Conservation (phyloP, 2,329 filamentous ascomycete species). For the Microsporum ferrugineum region DNA sequence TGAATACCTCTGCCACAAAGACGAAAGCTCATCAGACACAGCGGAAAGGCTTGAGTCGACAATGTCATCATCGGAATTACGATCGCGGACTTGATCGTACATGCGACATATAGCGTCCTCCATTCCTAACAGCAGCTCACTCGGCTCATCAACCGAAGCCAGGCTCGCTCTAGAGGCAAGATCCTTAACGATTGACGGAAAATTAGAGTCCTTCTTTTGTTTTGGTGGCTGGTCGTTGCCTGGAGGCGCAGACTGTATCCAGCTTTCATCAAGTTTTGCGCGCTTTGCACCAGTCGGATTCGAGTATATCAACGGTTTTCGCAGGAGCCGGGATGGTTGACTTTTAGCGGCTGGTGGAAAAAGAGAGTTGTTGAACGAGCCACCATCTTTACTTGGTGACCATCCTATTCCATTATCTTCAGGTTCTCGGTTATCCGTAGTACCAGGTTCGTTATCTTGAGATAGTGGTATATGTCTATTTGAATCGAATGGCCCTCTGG, state of each 20-base stretch:
- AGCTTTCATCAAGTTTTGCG: conserved; percentile 32
- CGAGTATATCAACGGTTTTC: conserved; percentile 31
- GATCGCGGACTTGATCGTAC: conserved; percentile 39
- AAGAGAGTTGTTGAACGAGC: neutral
- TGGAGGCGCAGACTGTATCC: conserved; percentile 25
- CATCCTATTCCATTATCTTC: neutral
- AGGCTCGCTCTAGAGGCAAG: conserved; percentile 47
- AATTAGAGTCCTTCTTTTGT: conserved; percentile 46
- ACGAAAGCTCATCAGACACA: conserved; percentile 25
- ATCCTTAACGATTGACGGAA: conserved; percentile 60
- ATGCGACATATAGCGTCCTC: conserved; percentile 58
- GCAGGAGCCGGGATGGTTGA: conserved; percentile 9
- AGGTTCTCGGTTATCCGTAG: neutral
- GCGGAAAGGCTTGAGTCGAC: conserved; percentile 25
- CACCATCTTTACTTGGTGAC: conserved; percentile 1
- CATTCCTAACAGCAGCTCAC: conserved; percentile 61
- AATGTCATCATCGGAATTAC: conserved; percentile 23
- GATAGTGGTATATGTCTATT: neutral
- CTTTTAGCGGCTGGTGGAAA: neutral
- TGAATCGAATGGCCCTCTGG: neutral
- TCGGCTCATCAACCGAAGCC: conserved; percentile 55
- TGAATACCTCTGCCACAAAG: conserved; percentile 24
- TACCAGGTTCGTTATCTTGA: neutral
- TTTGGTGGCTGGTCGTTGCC: conserved; percentile 28
- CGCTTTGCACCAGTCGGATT: conserved; percentile 34